phyloP scores from a whole-genome alignment of 2,329 filamentous ascomycete genomes.

The Aspergillus clavatus region DNA sequence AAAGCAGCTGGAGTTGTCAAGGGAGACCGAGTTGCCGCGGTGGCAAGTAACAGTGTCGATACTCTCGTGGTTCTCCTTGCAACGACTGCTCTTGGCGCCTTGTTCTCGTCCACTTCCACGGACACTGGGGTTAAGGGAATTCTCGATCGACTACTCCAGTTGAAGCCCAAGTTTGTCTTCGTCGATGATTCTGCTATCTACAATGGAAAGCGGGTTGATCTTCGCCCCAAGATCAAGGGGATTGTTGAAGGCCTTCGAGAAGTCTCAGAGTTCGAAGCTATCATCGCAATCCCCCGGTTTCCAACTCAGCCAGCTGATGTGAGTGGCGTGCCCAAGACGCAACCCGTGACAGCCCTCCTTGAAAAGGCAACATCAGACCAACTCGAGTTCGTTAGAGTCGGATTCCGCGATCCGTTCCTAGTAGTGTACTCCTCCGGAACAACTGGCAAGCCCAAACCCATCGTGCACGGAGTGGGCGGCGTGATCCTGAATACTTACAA shows the following conservation, averaged over 20 bases:
- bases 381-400: constrained; percentile 55
- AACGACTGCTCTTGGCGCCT: constrained; percentile 62
- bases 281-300: constrained; percentile 66
- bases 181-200: constrained; percentile 77
- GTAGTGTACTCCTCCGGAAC: constrained; percentile 77
- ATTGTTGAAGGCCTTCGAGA: constrained; percentile 59
- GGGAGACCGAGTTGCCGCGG: constrained; percentile 71
- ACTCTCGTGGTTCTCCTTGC: constrained; percentile 69
- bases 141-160: constrained; percentile 67
- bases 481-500: constrained; percentile 45
- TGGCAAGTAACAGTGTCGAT: constrained; percentile 70
- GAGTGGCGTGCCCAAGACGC: constrained; percentile 44
- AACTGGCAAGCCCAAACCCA: constrained; percentile 78
- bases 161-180: constrained; percentile 74
- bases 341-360: constrained; percentile 42
- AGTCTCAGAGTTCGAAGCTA: constrained; percentile 56
- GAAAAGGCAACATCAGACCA: constrained; percentile 24
- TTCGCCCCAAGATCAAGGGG: constrained; percentile 66
- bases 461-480: constrained; percentile 62
- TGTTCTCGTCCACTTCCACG: constrained; percentile 73
- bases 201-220: constrained; percentile 69
- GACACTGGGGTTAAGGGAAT: constrained; percentile 80
- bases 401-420: constrained; percentile 70
- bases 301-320: constrained; percentile 54
- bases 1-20: constrained; percentile 59